Evolutionary conservation across 2,329 filamentous ascomycete species (phyloP), one percentile per base, ranked within the genome.

Genomic region (Tolypocladium album): DNA sequence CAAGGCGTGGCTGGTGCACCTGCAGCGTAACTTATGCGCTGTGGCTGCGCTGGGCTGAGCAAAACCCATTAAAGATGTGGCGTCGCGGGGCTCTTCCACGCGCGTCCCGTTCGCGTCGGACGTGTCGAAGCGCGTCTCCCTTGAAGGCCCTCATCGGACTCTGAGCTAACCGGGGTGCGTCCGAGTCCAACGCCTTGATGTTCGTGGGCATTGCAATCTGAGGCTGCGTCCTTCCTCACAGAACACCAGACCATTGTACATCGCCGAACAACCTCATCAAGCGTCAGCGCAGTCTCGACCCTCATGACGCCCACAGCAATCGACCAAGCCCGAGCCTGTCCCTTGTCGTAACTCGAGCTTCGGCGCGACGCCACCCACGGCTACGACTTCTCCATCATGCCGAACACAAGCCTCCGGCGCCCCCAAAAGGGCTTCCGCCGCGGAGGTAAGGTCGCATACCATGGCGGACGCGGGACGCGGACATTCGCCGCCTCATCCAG

Each of bases 401-500:
- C 84, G 55, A 86, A 84, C 72, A 85, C 82, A 55, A 77, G 77
- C 57, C 72, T 87, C 67, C 77, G 84, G 60, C 79, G 78, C 68
- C 85, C 85, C 55, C 80, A 85, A 70, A 86, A 86, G 71, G 85
- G 85, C 69, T 85, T 82, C 80, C 89, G 75, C 78, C 88, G 77
- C 77, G 89, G 74, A 78, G 84, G 84, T 61, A 90, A 88, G 72
- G 75, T 79, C 58, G 83, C 85, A 62, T 88, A 87, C 73, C 88
- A 90, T 81, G 88, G 89, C 68, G 78, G 76, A 62, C 81, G 82
- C 64, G 79, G 82, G 68, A 80, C 86, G 34, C 90, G 89, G 69
- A 95, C 90, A 5, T 89, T 97, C 65, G 86, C 93, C 60, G 86
- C 90, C 40, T 87, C 88, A 9, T 85, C 88, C 52, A 85, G 88